Evolutionary conservation across 768 basidiomycete species (phyloP).

Genomic region (Serendipita vermifera): DNA sequence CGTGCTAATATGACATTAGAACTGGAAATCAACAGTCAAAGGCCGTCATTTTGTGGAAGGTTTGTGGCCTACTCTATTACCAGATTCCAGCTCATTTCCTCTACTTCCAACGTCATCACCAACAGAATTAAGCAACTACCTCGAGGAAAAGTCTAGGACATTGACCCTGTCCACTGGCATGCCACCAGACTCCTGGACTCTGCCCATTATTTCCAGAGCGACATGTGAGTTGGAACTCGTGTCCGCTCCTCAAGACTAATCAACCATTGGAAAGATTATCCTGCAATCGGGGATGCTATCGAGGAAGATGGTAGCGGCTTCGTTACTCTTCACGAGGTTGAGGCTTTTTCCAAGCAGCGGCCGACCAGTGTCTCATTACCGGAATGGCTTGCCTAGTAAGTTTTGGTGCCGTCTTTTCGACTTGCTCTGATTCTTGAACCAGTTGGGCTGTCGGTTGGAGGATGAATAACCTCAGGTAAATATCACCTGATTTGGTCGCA

Average conservation of each 20-base stretch:
- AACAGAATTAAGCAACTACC: conserved; percentile 8
- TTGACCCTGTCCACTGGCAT: background rate
- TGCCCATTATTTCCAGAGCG: conserved; percentile 5
- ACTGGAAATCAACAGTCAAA: conserved; percentile 7
- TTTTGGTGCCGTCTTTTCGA: too few species aligned
- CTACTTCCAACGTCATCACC: too few species aligned
- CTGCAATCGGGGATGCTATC: conserved; percentile 10
- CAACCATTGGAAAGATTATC: conserved; percentile 7
- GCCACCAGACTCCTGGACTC: conserved; percentile 2
- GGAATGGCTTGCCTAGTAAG: conserved; percentile 8
- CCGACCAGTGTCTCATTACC: background rate
- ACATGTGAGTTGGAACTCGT: background rate
- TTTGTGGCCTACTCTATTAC: background rate
- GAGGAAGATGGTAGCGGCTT: conserved; percentile 10
- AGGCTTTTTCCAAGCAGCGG: background rate
- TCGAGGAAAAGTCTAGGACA: background rate
- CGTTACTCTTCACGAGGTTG: conserved; percentile 7
- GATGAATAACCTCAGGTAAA: background rate
- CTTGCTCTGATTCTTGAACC: background rate
- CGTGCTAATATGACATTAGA: too few species aligned
- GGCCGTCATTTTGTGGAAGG: conserved; percentile 8
- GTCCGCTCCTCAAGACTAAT: background rate
- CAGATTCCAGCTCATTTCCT: too few species aligned
- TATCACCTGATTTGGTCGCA: too few species aligned
- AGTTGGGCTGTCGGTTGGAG: conserved; percentile 10